Conservation (phyloP, 768 basidiomycete species). For the Postia placenta region DNA sequence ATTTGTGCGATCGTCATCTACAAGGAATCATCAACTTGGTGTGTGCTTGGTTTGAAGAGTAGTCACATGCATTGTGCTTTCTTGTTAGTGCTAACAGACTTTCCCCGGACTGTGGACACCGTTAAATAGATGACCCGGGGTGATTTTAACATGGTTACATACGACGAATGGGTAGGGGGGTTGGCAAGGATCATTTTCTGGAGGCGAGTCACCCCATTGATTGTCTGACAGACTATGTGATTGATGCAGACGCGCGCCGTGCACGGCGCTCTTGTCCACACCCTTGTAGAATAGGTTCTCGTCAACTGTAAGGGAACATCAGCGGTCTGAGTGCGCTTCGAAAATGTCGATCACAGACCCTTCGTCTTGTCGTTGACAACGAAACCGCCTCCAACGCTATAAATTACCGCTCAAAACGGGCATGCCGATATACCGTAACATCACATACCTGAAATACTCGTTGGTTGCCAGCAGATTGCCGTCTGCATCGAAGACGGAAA, state of each 20-base stretch:
- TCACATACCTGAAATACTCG: conserved; percentile 72
- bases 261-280: conserved; percentile 76
- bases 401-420: neutral
- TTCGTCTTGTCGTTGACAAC: conserved; percentile 94
- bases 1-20: conserved; percentile 93
- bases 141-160: conserved; percentile 1
- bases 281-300: conserved; percentile 95
- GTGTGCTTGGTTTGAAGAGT: no score
- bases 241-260: conserved; percentile 74
- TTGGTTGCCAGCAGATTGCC: conserved; percentile 90
- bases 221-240: conserved; percentile 33
- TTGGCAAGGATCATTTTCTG: conserved; percentile 34
- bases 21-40: neutral
- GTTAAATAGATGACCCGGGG: neutral
- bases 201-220: conserved; percentile 7
- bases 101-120: conserved; percentile 48
- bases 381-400: conserved; percentile 86
- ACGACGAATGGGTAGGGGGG: conserved; percentile 75
- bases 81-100: conserved; percentile 68
- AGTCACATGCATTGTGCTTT: conserved; percentile 69
- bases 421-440: neutral
- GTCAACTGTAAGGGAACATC: conserved; percentile 50
- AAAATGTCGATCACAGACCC: conserved; percentile 35
- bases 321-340: neutral
- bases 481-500: conserved; percentile 74